These are phyloP conservation scores for Cryptosporidium sp. DNA, from an alignment of 169 alveolate genomes.

Conservation along the genomic window DNA sequence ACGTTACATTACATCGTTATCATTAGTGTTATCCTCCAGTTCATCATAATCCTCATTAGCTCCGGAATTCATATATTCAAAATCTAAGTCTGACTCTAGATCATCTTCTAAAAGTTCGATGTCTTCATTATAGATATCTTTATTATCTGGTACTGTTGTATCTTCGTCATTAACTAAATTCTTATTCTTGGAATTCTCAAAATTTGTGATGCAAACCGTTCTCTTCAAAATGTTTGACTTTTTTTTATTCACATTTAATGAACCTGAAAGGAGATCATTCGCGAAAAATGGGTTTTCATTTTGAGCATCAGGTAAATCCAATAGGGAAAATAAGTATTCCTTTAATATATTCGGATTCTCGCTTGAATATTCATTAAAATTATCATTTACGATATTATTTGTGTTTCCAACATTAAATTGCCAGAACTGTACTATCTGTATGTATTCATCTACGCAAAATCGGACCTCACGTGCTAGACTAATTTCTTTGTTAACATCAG, in stretches of 20 bases:
- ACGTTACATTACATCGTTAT: slow-evolving; percentile 45
- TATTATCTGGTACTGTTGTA: neutral
- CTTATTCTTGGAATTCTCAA: neutral
- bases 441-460: slow-evolving; percentile 29
- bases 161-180: slow-evolving; percentile 42
- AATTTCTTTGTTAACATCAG: slow-evolving; percentile 1
- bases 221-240: neutral
- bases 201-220: neutral
- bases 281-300: slow-evolving; percentile 24
- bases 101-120: slow-evolving; percentile 7
- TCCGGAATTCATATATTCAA: slow-evolving; percentile 16
- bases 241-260: slow-evolving; percentile 21
- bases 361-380: neutral
- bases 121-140: slow-evolving; percentile 28
- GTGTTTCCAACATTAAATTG: slow-evolving; percentile 26
- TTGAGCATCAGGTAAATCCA: slow-evolving; percentile 1
- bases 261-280: slow-evolving; percentile 6
- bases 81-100: slow-evolving; percentile 36
- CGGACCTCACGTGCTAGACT: neutral
- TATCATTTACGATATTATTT: neutral
- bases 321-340: slow-evolving; percentile 44
- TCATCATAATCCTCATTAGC: slow-evolving; percentile 65
- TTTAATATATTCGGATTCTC: slow-evolving; percentile 6
- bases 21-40: slow-evolving; percentile 60
- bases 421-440: slow-evolving; percentile 54